Conservation (phyloP, 176 grass and related monocot species). For the Tillandsia leiboldiana region DNA sequence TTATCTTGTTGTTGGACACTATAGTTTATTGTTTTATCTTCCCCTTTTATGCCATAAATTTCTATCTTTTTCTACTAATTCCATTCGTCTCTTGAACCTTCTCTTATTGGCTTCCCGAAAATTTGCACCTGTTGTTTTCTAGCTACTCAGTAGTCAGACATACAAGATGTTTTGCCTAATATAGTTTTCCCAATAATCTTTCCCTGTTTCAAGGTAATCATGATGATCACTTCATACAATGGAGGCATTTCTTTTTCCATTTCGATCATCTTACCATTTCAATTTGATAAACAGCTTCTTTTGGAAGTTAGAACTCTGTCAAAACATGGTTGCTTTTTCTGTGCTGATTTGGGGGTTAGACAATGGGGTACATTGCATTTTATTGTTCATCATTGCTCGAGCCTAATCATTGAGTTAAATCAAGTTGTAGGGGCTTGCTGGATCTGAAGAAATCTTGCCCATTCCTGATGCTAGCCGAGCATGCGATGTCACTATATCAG, state of each 20-base stretch:
- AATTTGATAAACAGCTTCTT: neutral
- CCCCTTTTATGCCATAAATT: no score
- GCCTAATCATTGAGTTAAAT: slow-evolving; percentile 13
- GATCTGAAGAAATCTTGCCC: slow-evolving; percentile 79
- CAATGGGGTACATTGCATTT: neutral
- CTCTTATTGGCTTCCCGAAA: no score
- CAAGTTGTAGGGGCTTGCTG: slow-evolving; percentile 65
- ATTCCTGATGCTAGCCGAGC: slow-evolving; percentile 34
- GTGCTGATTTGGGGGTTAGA: neutral
- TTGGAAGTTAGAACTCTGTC: neutral
- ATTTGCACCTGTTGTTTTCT: no score
- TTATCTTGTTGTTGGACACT: no score
- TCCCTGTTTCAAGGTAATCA: no score
- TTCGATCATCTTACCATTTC: neutral
- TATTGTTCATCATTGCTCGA: slow-evolving; percentile 4
- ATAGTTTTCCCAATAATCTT: no score
- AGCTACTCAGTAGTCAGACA: no score
- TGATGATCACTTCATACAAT: no score
- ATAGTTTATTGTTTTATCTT: no score
- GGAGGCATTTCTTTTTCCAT: neutral
- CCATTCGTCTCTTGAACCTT: no score
- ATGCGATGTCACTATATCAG: slow-evolving; percentile 26
- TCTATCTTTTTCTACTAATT: no score
- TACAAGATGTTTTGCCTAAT: no score
- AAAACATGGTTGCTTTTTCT: neutral